Conservation (phyloP, 768 basidiomycete genomes). For the Serendipita sp. region DNA sequence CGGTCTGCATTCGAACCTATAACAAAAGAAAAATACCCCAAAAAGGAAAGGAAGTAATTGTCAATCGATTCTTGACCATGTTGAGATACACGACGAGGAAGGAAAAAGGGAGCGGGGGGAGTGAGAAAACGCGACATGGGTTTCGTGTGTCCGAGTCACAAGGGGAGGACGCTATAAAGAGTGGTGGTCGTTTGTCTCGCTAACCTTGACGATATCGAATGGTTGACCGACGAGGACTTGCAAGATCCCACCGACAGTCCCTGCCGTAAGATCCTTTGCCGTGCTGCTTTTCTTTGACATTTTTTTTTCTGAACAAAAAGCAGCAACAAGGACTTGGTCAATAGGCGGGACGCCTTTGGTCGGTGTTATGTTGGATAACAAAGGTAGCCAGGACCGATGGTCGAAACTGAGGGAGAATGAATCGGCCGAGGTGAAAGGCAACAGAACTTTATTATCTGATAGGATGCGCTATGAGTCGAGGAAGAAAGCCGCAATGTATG, state of each 20-base stretch:
- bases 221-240: constrained; percentile 90
- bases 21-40: background rate
- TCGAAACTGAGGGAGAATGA: too few relatives aligned
- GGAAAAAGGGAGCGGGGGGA: background rate
- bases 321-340: background rate
- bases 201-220: constrained; percentile 92
- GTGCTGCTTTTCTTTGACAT: constrained; percentile 35
- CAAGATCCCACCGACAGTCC: constrained; percentile 80
- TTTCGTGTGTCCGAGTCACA: background rate
- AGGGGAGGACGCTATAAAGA: constrained; percentile 7
- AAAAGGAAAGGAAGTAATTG: background rate
- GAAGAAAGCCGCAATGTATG: too few relatives aligned
- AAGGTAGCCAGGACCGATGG: too few relatives aligned
- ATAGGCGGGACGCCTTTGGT: background rate
- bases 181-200: constrained; percentile 20
- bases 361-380: too few relatives aligned
- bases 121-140: background rate
- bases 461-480: too few relatives aligned
- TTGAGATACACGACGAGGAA: too few relatives aligned
- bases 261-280: constrained; percentile 74
- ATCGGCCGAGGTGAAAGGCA: too few relatives aligned
- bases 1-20: constrained; percentile 77
- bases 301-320: background rate
- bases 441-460: too few relatives aligned
- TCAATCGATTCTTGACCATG: too few relatives aligned